These are phyloP conservation scores for Moesziomyces globuligerus DNA, from an alignment of 1,284 basidiomycete species.

Conservation along the genomic window DNA sequence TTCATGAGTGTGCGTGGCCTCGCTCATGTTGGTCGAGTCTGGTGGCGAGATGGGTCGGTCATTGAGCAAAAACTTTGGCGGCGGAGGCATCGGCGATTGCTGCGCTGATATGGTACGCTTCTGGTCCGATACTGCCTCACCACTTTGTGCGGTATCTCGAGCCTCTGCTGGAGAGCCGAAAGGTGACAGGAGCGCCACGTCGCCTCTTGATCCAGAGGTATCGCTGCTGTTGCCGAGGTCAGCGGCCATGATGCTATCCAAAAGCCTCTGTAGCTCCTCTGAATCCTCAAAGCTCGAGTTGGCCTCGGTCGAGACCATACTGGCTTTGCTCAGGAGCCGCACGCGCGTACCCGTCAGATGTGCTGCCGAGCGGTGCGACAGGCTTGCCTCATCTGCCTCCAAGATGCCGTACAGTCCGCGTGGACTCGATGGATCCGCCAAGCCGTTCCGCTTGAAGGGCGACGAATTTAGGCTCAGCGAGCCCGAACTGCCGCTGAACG, in stretches of 20 bases:
- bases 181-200: constrained; percentile 34
- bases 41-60: constrained; percentile 44
- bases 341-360: not conserved
- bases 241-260: constrained; percentile 46
- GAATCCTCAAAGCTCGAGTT: constrained; percentile 47
- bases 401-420: constrained; percentile 26
- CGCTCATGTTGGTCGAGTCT: constrained; percentile 26
- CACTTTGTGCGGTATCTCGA: not conserved
- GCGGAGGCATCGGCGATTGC: constrained; percentile 9
- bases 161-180: constrained; percentile 30
- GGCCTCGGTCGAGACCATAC: constrained; percentile 37
- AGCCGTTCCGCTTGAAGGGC: constrained; percentile 12
- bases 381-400: constrained; percentile 13
- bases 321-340: constrained; percentile 22
- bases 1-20: constrained; percentile 7
- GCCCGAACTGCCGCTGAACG: constrained; percentile 19
- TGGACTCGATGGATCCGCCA: constrained; percentile 4
- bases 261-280: constrained; percentile 40
- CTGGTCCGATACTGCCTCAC: no score
- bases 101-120: not conserved
- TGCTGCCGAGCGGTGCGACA: not conserved
- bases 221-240: constrained; percentile 20
- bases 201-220: constrained; percentile 7
- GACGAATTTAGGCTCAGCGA: constrained; percentile 22
- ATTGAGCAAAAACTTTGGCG: constrained; percentile 44